Base-by-base conservation (phyloP, 257 asterid species). In the Solanum rostratum region DNA sequence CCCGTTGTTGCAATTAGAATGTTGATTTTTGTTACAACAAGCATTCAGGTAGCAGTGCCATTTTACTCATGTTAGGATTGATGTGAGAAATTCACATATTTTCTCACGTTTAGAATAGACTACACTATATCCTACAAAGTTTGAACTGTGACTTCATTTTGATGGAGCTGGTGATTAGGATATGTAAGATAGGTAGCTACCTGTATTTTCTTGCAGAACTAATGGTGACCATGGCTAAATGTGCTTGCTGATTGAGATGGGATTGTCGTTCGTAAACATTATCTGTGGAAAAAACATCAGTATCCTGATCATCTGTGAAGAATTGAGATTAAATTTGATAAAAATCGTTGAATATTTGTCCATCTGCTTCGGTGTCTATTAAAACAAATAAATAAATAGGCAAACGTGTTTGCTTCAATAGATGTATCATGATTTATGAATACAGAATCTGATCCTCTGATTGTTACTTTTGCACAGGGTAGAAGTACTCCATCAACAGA, bases 401-500 rank as follows among this genome's bases (percentile, higher is more conserved):
- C n/a, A 6, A 71, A 13, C 12, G 43, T 43, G 33, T 71, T 37
- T 43, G 33, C 80, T 71, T 71, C 80, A 4, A 11, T 71, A 3
- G 41, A 76, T 78, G 62, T 78, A 78, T 50, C 45, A 78, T 27
- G 63, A 27, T 50, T 24, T 62, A 27, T 27, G 45, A 27, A 78
- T 78, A 27, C 50, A 27, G 82, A 74, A 27, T 83, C 85, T 83
- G 66, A 83, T 73, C 43, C 10, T 29, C 81, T 80, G 85, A 83
- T 52, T 82, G 82, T 88, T 88, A 43, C 83, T 27, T 59, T 70
- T 80, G 85, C 85, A 85, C 94, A 96, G 99, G 91, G 92, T 30
- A 89, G 92, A 80, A 93, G 87, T 89, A 93, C 94, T 68, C 93
- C 96, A 83, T 94, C 97, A 76, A 78, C 89, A 41, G 98, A 94